These are phyloP conservation scores for Colletotrichum sp. DNA, from an alignment of 2,329 filamentous ascomycete genomes.

Conservation along the genomic window DNA sequence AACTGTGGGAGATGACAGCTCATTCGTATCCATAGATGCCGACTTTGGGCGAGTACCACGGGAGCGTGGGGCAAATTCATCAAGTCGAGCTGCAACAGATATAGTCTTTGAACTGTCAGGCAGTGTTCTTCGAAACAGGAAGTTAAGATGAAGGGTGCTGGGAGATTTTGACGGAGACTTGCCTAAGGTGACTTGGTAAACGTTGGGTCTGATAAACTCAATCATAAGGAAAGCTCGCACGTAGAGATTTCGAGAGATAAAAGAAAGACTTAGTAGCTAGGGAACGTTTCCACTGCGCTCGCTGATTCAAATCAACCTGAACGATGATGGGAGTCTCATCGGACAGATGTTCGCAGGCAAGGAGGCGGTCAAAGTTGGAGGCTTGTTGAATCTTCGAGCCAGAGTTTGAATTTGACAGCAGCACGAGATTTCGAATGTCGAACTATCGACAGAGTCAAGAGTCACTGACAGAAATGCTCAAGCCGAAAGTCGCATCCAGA, in stretches of 20 bases:
- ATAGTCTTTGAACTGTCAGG: background rate
- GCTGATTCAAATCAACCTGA: background rate
- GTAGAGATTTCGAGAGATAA: background rate
- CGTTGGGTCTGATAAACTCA: too few species aligned
- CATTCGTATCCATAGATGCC: background rate
- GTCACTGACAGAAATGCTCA: accelerated
- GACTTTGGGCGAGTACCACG: background rate
- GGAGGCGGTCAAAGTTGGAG: accelerated
- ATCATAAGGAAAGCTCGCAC: too few species aligned
- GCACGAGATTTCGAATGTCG: background rate
- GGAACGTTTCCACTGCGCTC: accelerated
- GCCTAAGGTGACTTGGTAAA: too few species aligned
- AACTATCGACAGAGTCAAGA: accelerated
- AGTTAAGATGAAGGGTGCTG: too few species aligned
- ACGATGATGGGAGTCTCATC: background rate
- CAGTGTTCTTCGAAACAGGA: background rate
- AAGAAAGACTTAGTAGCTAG: too few species aligned
- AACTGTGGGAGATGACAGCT: background rate
- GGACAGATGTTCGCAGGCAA: background rate
- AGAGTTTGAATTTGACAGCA: background rate
- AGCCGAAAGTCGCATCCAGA: background rate
- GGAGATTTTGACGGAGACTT: too few species aligned
- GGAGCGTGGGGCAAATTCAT: background rate
- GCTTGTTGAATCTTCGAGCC: accelerated
- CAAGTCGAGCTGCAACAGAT: background rate